Base-by-base conservation (phyloP, 306 rosid genomes). In the Rubus idaeus region DNA sequence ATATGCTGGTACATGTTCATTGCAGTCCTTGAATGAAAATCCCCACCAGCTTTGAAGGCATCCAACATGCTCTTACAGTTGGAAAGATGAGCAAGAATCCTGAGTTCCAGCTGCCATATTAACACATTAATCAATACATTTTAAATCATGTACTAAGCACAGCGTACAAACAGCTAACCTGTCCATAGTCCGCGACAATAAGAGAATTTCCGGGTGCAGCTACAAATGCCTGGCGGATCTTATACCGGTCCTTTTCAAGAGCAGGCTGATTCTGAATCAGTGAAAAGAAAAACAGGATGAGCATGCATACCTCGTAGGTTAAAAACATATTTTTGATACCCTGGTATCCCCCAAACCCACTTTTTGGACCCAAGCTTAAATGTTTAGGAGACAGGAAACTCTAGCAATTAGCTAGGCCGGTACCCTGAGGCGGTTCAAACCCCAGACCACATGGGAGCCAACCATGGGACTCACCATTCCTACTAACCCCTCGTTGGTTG, bases 21-120 rank as follows among this genome's bases (percentile, higher is more conserved):
- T 57, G 98, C 98, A 8, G 98, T 94, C 82, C 98, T 90, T 21
- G 98, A 94, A 88, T 94, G 98, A 85, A 94, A 94, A 89, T 94
- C 98, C 75, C 98, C 97, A 60, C 98, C 98, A 65, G 96, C 97
- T 90, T 84, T 79, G 79, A 94, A 94, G 69, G 97, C 98, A 49
- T 89, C 96, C 87, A 90, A 81, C 98, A 94, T 94, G 90, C 98
- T 94, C 89, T 86, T 87, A 82, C 98, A 94, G 77, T 86, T 82
- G 70, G 98, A 89, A 78, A 94, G 97, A 87, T 94, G 98, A 70
- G 97, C 98, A 61, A 94, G 91, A 90, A 94, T 94, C 87, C 98
- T 82, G 76, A 94, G 98, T 84, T 94, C 98, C 79, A 94, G 85
- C 98, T 94, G 95, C 72, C 79, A 87, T 58, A 83, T 49, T 41